These are phyloP conservation scores for Phaeosphaeriaceae sp. DNA, from an alignment of 2,329 filamentous ascomycete genomes.

Conservation along the genomic window DNA sequence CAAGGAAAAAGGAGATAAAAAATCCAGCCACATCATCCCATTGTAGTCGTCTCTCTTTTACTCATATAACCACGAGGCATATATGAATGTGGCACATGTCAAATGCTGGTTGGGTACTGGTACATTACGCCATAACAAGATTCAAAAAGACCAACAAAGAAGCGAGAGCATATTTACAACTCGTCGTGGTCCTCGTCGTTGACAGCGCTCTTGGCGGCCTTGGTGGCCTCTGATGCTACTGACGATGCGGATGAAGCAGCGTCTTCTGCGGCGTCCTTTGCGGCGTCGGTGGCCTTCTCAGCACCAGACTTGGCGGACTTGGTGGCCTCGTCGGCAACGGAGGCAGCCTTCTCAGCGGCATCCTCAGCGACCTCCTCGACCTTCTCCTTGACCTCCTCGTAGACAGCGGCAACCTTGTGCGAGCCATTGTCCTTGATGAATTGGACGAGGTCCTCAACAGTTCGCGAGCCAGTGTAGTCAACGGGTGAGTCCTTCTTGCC, in stretches of 20 bases:
- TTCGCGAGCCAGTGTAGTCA: slow-evolving; percentile 87
- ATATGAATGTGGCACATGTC: slow-evolving; percentile 16
- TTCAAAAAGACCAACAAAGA: slow-evolving; percentile 11
- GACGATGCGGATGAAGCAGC: slow-evolving; percentile 40
- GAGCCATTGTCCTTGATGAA: slow-evolving; percentile 97
- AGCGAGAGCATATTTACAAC: slow-evolving; percentile 64
- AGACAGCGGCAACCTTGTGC: slow-evolving; percentile 75
- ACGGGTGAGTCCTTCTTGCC: slow-evolving; percentile 84
- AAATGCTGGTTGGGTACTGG: slow-evolving; percentile 29
- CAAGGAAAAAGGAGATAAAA: slow-evolving; percentile 5
- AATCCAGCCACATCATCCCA: slow-evolving; percentile 19
- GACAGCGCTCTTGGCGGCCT: slow-evolving; percentile 50
- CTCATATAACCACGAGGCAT: slow-evolving; percentile 17
- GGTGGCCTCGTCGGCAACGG: slow-evolving; percentile 43
- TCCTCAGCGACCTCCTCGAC: slow-evolving; percentile 53
- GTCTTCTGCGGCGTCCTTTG: slow-evolving; percentile 39
- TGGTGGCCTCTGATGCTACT: slow-evolving; percentile 46
- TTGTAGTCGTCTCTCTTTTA: slow-evolving; percentile 34
- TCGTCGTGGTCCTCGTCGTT: slow-evolving; percentile 68
- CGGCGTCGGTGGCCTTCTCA: slow-evolving; percentile 42
- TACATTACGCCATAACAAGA: slow-evolving; percentile 22
- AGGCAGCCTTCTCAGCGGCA: slow-evolving; percentile 49
- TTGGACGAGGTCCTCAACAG: slow-evolving; percentile 86
- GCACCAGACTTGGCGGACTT: slow-evolving; percentile 53
- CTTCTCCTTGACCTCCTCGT: slow-evolving; percentile 62